Evolutionary conservation across 345 rosid genomes (phyloP), one percentile per base, ranked within the genome.

Genomic region (Hypericum perforatum): DNA sequence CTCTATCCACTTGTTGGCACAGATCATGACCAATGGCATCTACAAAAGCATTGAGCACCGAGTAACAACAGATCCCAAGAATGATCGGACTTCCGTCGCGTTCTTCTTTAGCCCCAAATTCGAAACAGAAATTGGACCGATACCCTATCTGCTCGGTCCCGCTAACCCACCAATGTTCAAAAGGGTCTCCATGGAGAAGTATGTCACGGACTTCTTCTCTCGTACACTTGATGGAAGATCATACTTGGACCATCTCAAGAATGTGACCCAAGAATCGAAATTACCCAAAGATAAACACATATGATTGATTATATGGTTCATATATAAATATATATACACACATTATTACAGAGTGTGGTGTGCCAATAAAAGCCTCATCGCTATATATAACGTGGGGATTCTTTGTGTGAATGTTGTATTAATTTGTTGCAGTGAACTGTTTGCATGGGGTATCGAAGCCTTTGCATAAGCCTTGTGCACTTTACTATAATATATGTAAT

Each of bases 31-130:
- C 5, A 50, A 66, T 41, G 70, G 65, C 16, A 48, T 22, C 2
- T 66, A 60, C 22, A 39, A 36, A 0, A 60, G 61, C 46, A 43
- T 47, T 38, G 64, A 59, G 57, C 70, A 64, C 16, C 36, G 63
- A 39, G 68, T 63, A n/a, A 37, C 44, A 0, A 22, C 46, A 0
- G 52, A 54, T 38, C 49, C 65, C 0, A 7, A 1, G 3, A 60
- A 54, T 3, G 70, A 66, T 14, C 38, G 64, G 45, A 11, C 50
- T 0, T 59, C 70, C 3, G 22, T 66, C 3, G 59, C 63, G 5
- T 45, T 58, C 7, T 57, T 64, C 36, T 45, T 38, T 39, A 14
- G 41, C 37, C 62, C 58, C 15, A 57, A 36, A 5, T 32, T 45
- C 9, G 58, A 41, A 13, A 43, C 47, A 22, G 37, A 5, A 0